phyloP scores from a whole-genome alignment of 495 filamentous ascomycete genomes.

The Penicillium ucsense region DNA sequence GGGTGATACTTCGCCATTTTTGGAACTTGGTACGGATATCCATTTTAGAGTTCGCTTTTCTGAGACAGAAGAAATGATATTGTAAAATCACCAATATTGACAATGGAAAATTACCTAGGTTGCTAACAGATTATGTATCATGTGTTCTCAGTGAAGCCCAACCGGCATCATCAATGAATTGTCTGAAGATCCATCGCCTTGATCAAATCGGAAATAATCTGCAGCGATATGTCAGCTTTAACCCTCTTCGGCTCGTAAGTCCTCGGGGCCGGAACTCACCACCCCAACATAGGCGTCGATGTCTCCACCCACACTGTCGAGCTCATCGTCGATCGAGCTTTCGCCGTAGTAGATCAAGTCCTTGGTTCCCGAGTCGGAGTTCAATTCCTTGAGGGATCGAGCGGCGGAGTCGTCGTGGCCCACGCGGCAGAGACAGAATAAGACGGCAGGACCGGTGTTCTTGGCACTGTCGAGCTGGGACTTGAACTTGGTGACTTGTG shows the following conservation, averaged over 20 bases:
- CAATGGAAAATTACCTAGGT: too few relatives aligned
- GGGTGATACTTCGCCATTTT: too few relatives aligned
- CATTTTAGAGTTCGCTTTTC: too few relatives aligned
- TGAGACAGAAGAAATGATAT: too few relatives aligned
- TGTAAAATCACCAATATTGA: too few relatives aligned
- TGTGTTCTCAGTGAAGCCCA: too few relatives aligned
- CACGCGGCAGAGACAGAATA: neutral
- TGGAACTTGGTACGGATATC: too few relatives aligned
- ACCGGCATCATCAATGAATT: slow-evolving; percentile 9
- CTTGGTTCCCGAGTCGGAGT: neutral
- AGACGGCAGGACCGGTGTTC: neutral
- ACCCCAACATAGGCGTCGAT: neutral
- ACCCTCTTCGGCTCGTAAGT: too few relatives aligned
- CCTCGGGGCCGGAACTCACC: neutral
- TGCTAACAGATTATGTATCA: too few relatives aligned
- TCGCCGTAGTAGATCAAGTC: neutral
- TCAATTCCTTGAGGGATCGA: neutral
- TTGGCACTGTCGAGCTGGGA: neutral
- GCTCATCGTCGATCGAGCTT: neutral
- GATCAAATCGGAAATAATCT: neutral
- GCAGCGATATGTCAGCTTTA: neutral
- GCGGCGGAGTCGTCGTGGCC: neutral
- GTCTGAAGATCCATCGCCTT: neutral
- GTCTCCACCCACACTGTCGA: neutral
- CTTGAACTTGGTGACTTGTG: neutral